Evolutionary conservation across 139 green algal genomes (phyloP).

Genomic region (Chlamydomonas eustigma): DNA sequence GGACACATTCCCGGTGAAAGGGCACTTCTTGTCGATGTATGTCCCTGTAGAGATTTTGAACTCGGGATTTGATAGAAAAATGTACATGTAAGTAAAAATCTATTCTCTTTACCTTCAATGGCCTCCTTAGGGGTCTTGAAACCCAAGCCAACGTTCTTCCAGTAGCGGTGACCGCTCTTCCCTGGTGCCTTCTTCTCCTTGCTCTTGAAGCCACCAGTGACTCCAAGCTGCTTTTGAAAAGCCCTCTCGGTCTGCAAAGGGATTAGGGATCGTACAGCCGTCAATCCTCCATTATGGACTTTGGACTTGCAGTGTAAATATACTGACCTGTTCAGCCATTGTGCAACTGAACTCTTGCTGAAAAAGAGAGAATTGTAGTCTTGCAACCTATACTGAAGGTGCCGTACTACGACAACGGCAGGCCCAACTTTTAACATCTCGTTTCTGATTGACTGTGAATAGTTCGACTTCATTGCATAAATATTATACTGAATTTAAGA

Average conservation of each 20-base stretch:
- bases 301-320: not conserved
- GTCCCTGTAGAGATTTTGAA: conserved; percentile 63
- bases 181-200: conserved; percentile 80
- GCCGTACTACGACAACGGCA: too few species aligned
- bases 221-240: conserved; percentile 92
- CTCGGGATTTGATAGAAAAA: too few species aligned
- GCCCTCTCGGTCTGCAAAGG: conserved; percentile 81
- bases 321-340: conserved; percentile 40
- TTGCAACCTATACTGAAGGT: too few species aligned
- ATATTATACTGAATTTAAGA: too few species aligned
- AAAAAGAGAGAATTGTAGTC: not conserved
- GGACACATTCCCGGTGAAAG: conserved; percentile 97
- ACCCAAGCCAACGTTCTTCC: conserved; percentile 94
- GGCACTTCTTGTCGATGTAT: conserved; percentile 99
- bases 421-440: too few species aligned
- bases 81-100: not conserved
- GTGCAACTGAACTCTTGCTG: not conserved
- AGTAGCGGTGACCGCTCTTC: conserved; percentile 85
- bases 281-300: not conserved
- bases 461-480: too few species aligned
- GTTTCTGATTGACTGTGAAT: too few species aligned
- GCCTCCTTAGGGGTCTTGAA: conserved; percentile 98
- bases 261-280: not conserved
- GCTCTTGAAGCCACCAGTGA: conserved; percentile 65
- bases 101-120: conserved; percentile 49